Evolutionary conservation across 208 protist genomes (phyloP), one percentile per base, ranked within the genome.

Genomic region (Naegleria gruberi): DNA sequence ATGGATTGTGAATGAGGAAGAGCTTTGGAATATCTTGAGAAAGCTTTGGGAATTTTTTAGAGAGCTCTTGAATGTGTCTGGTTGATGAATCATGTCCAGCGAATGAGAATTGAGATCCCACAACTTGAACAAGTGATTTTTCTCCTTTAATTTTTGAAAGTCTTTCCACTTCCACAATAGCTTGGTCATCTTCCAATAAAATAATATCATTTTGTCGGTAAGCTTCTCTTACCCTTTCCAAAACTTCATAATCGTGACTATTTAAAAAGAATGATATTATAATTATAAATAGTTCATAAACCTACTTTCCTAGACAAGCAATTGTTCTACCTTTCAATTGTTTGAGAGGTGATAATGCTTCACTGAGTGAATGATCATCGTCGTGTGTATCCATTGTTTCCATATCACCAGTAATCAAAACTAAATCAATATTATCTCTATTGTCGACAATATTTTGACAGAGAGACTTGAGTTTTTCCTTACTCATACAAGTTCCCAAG

Each of bases 241-340:
- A 82, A 10, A 42, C 40, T 42, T 82, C 74, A 42, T 82, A 82
- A 15, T 82, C 74, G 30, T 82, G 74, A 15, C 40, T 82, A 34
- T 42, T 40, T 6, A 65, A 23, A 65, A 86, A 26, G 4, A 44
- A 3, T 37, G 5, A 30, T 7, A 37, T 86, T 86, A 86, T 10
- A 51, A 26, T 2, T 44, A 3, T 15, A 40, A 41, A 46, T 19
- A 45, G 4, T 86, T 86, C 43, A 19, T 86, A 15, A 8, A 45
- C 82, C 34, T 87, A 41, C 41, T 87, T 87, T 55, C 82, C 82
- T 40, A 87, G 41, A 87, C 82, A 87, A 40, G 82, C 82, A 55
- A 57, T n/a, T 19, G 12, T 26, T 34, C 41, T 55, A 17, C n/a
- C 44, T 19, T 19, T 55, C 5, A 87, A 7, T 41, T 55, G 6